These are phyloP conservation scores for Scheffersomyces insectosa DNA, from an alignment of 1,139 yeast species.

Conservation along the genomic window DNA sequence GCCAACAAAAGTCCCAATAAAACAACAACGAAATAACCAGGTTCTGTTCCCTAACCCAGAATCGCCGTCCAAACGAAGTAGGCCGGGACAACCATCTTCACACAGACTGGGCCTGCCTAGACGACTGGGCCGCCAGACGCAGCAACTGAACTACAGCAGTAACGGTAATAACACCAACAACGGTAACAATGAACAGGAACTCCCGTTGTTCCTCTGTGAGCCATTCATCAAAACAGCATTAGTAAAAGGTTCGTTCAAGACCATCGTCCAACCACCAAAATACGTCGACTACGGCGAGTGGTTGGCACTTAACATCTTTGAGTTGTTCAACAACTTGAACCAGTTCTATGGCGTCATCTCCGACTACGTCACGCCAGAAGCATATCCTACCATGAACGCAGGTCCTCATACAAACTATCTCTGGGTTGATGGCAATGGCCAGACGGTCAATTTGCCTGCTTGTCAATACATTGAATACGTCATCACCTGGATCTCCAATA, in stretches of 20 bases:
- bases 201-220: slow-evolving; percentile 79
- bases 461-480: slow-evolving; percentile 90
- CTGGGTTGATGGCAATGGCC: slow-evolving; percentile 82
- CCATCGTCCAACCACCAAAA: slow-evolving; percentile 92
- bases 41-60: slow-evolving; percentile 25
- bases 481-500: slow-evolving; percentile 84
- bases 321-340: slow-evolving; percentile 79
- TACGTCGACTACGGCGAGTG: slow-evolving; percentile 94
- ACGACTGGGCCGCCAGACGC: slow-evolving; percentile 14
- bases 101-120: slow-evolving; percentile 23
- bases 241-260: slow-evolving; percentile 96
- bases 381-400: slow-evolving; percentile 93
- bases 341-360: slow-evolving; percentile 87
- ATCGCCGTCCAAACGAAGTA: slow-evolving; percentile 38
- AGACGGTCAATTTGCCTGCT: slow-evolving; percentile 87
- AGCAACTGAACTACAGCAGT: slow-evolving; percentile 4
- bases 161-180: slow-evolving; percentile 1
- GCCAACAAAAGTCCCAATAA: slow-evolving; percentile 31
- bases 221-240: slow-evolving; percentile 93
- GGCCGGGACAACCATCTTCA: slow-evolving; percentile 18
- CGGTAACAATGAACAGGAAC: slow-evolving; percentile 7
- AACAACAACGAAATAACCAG: slow-evolving; percentile 25
- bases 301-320: slow-evolving; percentile 92
- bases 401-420: slow-evolving; percentile 89
- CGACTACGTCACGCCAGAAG: slow-evolving; percentile 86